Evolutionary conservation across 495 filamentous ascomycete genomes (phyloP).

Genomic region (Melanomma pulvis-pyrius): DNA sequence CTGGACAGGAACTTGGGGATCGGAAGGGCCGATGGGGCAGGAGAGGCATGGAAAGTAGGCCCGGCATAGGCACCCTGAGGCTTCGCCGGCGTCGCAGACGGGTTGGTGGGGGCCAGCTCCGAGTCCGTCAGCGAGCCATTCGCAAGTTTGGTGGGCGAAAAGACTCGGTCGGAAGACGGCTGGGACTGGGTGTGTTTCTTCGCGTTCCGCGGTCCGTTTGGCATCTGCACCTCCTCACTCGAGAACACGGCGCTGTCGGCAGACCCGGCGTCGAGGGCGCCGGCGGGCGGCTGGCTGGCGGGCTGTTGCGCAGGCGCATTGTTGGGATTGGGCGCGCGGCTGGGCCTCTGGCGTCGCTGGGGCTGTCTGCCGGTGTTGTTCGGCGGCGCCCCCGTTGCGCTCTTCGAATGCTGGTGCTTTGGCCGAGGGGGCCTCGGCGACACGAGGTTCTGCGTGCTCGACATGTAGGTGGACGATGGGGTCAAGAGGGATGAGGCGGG

Average conservation of each 20-base stretch:
- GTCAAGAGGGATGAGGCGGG: neutral
- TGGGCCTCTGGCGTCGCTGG: conserved; percentile 22
- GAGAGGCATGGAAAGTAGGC: conserved; percentile 93
- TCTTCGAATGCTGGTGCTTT: conserved; percentile 37
- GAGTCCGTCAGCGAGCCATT: conserved; percentile 25
- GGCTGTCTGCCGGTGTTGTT: conserved; percentile 10
- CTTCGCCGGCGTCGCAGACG: conserved; percentile 26
- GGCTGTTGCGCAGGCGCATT: conserved; percentile 1
- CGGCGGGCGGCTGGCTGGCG: neutral
- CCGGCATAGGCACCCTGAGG: conserved; percentile 73
- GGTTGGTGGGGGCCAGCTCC: conserved; percentile 7
- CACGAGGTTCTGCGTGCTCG: conserved; percentile 18
- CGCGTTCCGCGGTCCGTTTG: conserved; percentile 14
- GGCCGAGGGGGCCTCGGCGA: conserved; percentile 28
- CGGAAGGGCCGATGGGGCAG: conserved; percentile 88
- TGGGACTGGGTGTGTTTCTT: conserved; percentile 28
- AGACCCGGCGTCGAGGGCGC: neutral
- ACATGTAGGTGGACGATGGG: conserved; percentile 18
- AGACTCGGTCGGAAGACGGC: conserved; percentile 21
- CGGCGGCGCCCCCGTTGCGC: conserved; percentile 20
- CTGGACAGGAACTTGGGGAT: conserved; percentile 92
- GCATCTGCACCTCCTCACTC: conserved; percentile 24
- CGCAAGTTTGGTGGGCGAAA: conserved; percentile 17
- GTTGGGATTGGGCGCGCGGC: conserved; percentile 19
- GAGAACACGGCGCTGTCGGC: conserved; percentile 25